Conservation (phyloP, 2,329 filamentous ascomycete genomes). For the Thelonectria rubi region DNA sequence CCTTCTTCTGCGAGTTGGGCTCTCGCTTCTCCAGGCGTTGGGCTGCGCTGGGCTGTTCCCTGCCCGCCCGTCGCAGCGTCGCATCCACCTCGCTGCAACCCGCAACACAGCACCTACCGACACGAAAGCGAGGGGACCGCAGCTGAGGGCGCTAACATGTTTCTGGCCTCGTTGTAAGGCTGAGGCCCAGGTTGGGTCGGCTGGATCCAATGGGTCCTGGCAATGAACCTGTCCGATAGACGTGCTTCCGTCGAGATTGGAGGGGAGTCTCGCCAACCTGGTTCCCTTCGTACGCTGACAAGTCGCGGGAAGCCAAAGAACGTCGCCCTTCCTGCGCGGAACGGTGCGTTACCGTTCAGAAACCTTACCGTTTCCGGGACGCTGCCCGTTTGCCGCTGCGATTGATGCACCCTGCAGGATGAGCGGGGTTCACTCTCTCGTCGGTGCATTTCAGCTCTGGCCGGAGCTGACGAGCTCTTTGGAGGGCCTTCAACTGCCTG, state of each 20-base stretch:
- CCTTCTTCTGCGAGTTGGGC: no score
- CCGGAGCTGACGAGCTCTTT: not conserved
- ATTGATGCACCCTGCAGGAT: not conserved
- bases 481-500: not conserved
- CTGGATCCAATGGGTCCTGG: not conserved
- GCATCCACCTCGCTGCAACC: no score
- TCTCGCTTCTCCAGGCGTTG: not conserved
- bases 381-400: no score
- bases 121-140: conserved; percentile 9
- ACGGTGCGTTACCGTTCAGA: not conserved
- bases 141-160: conserved; percentile 38
- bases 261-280: not conserved
- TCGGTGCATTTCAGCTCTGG: no score
- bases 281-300: not conserved
- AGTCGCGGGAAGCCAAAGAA: no score
- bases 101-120: not conserved
- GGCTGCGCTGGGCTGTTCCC: no score
- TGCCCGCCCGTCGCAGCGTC: no score
- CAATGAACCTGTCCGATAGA: conserved; percentile 20
- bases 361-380: no score
- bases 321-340: not conserved
- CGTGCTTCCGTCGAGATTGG: not conserved
- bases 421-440: not conserved
- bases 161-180: conserved; percentile 36
- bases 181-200: conserved; percentile 32